Evolutionary conservation across 768 basidiomycete species (phyloP).

Genomic region (Hygrocybe punicea): DNA sequence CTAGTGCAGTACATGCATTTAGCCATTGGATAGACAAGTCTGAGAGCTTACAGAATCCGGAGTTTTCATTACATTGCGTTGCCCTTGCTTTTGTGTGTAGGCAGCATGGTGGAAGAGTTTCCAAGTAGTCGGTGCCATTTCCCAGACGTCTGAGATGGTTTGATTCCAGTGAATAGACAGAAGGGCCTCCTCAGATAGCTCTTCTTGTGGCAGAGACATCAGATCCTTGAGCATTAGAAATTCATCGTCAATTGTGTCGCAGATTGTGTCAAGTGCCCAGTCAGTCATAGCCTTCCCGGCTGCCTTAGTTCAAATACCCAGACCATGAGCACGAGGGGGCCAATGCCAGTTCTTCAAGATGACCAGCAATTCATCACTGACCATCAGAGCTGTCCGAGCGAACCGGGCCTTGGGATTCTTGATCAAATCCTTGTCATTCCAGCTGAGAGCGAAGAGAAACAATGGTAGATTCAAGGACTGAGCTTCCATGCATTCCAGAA

Average conservation of each 20-base stretch:
- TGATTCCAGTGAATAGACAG: neutral
- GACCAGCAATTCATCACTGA: neutral
- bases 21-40: neutral
- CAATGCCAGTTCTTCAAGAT: neutral
- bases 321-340: neutral
- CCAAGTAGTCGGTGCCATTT: neutral
- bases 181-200: neutral
- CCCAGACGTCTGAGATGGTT: neutral
- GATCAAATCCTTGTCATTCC: neutral
- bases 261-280: too few species aligned
- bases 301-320: too few species aligned
- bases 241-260: neutral
- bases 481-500: neutral
- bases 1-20: neutral
- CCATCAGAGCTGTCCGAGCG: neutral
- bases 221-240: neutral
- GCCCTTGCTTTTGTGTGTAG: neutral
- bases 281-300: neutral
- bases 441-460: slow-evolving; percentile 1
- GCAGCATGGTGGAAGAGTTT: neutral
- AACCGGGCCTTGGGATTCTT: neutral
- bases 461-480: neutral
- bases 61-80: too few species aligned
- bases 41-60: neutral
- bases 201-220: neutral